Conservation (phyloP, 2,329 filamentous ascomycete genomes). For the Xylariales sp. region DNA sequence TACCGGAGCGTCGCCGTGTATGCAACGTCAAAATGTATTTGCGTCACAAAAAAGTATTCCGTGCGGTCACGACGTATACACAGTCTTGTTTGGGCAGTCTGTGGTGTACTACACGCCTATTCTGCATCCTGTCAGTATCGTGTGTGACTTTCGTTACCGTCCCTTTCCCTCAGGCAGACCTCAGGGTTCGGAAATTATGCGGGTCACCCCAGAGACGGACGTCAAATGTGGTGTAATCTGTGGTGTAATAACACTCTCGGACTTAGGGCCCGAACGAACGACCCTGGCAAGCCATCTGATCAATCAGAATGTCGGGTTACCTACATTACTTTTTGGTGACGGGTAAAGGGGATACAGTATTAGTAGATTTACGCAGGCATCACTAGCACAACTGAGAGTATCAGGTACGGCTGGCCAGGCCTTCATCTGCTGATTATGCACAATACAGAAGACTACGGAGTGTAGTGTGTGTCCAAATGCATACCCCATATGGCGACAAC, state of each 20-base stretch:
- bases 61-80: constrained; percentile 14
- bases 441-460: too few species aligned
- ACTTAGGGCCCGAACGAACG: constrained; percentile 39
- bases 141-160: constrained; percentile 10
- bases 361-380: background rate
- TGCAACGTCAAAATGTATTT: constrained; percentile 23
- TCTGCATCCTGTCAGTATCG: background rate
- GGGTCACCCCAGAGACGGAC: constrained; percentile 22
- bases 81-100: constrained; percentile 3
- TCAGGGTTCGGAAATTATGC: constrained; percentile 18
- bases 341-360: constrained; percentile 10
- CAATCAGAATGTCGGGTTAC: constrained; percentile 15
- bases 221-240: constrained; percentile 27
- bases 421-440: background rate
- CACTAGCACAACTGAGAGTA: background rate
- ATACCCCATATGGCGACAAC: constrained; percentile 1
- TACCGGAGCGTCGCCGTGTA: background rate
- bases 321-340: constrained; percentile 24
- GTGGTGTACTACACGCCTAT: background rate
- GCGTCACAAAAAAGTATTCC: constrained; percentile 21
- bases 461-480: background rate
- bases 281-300: constrained; percentile 36
- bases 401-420: constrained; percentile 4
- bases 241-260: constrained; percentile 41
- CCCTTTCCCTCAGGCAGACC: background rate